A percentile compares a stretch with the other conserved stretches of the same genome.
phyloP scores from a whole-genome alignment of 768 basidiomycete species.

The Boletellus ananas region DNA sequence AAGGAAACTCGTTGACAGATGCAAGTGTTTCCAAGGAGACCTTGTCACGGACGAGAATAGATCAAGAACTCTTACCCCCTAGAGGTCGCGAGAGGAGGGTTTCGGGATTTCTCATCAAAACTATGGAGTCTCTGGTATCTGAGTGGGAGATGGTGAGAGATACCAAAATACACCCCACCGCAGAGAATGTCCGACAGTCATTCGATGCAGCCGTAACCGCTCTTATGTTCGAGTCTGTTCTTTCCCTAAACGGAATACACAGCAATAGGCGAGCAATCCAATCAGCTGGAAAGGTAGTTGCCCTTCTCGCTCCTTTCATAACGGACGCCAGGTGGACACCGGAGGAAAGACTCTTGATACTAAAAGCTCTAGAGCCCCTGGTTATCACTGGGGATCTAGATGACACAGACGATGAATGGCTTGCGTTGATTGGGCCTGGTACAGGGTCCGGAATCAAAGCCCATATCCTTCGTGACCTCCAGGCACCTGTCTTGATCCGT shows the following conservation, averaged over 20 bases:
- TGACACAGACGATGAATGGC: slow-evolving; percentile 31
- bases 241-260: slow-evolving; percentile 61
- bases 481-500: slow-evolving; percentile 7
- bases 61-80: slow-evolving; percentile 42
- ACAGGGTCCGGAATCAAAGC: slow-evolving; percentile 59
- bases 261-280: slow-evolving; percentile 62
- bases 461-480: slow-evolving; percentile 43
- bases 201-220: slow-evolving; percentile 68
- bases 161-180: slow-evolving; percentile 39
- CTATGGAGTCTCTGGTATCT: slow-evolving; percentile 46
- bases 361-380: slow-evolving; percentile 65
- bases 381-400: slow-evolving; percentile 39
- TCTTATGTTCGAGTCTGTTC: slow-evolving; percentile 64
- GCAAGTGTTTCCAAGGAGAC: slow-evolving; percentile 1
- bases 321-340: slow-evolving; percentile 47
- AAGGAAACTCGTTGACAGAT: slow-evolving; percentile 4
- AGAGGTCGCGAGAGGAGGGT: slow-evolving; percentile 57
- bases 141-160: slow-evolving; percentile 48
- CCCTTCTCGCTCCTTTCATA: slow-evolving; percentile 41
- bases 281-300: slow-evolving; percentile 51
- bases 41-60: slow-evolving; percentile 7
- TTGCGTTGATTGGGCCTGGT: slow-evolving; percentile 47
- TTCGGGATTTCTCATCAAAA: slow-evolving; percentile 59
- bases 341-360: slow-evolving; percentile 60
- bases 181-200: slow-evolving; percentile 60